These are phyloP conservation scores for Pisolithus orientalis DNA, from an alignment of 768 basidiomycete species.

Conservation along the genomic window DNA sequence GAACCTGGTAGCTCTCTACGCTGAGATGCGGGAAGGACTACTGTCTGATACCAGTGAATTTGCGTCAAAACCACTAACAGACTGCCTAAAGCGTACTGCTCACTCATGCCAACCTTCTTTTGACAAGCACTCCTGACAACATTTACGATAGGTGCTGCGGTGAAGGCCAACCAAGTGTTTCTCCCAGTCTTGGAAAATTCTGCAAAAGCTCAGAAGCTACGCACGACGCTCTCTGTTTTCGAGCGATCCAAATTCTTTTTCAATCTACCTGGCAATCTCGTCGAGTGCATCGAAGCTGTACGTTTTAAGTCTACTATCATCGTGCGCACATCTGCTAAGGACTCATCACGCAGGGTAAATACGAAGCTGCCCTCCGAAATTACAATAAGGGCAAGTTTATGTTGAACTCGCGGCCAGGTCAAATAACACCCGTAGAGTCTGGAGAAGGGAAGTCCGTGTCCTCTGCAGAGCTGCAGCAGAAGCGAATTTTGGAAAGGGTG, in stretches of 20 bases:
- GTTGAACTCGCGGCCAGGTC: constrained; percentile 83
- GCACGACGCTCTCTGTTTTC: constrained; percentile 90
- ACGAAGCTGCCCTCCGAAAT: constrained; percentile 88
- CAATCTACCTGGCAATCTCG: constrained; percentile 88
- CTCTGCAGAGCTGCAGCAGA: constrained; percentile 70
- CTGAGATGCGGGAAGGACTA: constrained; percentile 90
- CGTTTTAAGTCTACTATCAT: constrained; percentile 16
- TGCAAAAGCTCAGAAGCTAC: constrained; percentile 87
- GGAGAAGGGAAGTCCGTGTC: constrained; percentile 49
- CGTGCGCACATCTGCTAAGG: background rate
- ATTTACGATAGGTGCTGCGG: constrained; percentile 61
- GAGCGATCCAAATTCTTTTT: constrained; percentile 98
- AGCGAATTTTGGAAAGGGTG: constrained; percentile 90
- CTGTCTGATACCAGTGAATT: constrained; percentile 72
- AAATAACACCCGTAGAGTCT: constrained; percentile 64
- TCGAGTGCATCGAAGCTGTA: constrained; percentile 86
- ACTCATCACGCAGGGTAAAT: constrained; percentile 62
- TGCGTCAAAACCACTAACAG: constrained; percentile 73
- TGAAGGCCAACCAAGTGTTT: constrained; percentile 93
- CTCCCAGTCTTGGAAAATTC: constrained; percentile 94
- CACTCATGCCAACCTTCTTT: constrained; percentile 10
- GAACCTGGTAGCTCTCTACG: constrained; percentile 59
- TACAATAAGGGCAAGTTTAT: constrained; percentile 96
- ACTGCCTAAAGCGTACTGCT: constrained; percentile 72
- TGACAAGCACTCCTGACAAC: constrained; percentile 3